Conservation (phyloP, 1,284 basidiomycete genomes). For the Ceratobasidium sp. region DNA sequence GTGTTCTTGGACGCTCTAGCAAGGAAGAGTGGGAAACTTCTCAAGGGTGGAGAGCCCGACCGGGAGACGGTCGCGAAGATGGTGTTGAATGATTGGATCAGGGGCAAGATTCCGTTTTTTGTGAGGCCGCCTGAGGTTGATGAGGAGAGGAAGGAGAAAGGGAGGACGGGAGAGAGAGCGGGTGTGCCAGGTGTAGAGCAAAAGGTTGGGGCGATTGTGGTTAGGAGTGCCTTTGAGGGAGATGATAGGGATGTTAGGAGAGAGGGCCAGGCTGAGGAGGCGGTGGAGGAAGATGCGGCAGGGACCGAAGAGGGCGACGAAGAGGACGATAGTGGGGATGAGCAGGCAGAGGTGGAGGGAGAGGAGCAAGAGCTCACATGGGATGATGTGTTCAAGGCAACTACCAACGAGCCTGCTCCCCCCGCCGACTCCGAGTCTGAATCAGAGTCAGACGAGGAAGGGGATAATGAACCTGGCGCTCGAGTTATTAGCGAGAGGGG, state of each 20-base stretch:
- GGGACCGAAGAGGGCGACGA: slow-evolving; percentile 48
- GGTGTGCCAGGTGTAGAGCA: slow-evolving; percentile 67
- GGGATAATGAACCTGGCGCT: slow-evolving; percentile 28
- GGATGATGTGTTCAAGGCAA: slow-evolving; percentile 55
- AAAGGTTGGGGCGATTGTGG: slow-evolving; percentile 76
- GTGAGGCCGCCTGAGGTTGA: slow-evolving; percentile 61
- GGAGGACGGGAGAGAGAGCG: slow-evolving; percentile 46
- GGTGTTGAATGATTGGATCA: slow-evolving; percentile 95
- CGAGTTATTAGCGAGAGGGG: neutral
- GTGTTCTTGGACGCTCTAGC: slow-evolving; percentile 86
- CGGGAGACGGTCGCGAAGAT: slow-evolving; percentile 93
- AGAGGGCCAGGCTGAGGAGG: slow-evolving; percentile 58
- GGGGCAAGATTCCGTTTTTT: slow-evolving; percentile 92
- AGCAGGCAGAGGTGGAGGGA: slow-evolving; percentile 45
- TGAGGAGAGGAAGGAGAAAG: slow-evolving; percentile 47
- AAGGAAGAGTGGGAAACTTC: slow-evolving; percentile 86
- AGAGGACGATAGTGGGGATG: slow-evolving; percentile 48
- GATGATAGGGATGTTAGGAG: slow-evolving; percentile 61
- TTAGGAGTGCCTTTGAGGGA: slow-evolving; percentile 81
- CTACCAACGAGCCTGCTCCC: slow-evolving; percentile 37
- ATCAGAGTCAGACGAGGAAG: slow-evolving; percentile 49
- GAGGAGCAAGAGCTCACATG: slow-evolving; percentile 54
- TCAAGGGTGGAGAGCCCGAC: slow-evolving; percentile 96
- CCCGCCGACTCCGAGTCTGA: slow-evolving; percentile 43
- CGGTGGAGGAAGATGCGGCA: slow-evolving; percentile 51